Evolutionary conservation across 805 yeast genomes (phyloP), one percentile per base, ranked within the genome.

Genomic region (Yamadazyma ubonensis): DNA sequence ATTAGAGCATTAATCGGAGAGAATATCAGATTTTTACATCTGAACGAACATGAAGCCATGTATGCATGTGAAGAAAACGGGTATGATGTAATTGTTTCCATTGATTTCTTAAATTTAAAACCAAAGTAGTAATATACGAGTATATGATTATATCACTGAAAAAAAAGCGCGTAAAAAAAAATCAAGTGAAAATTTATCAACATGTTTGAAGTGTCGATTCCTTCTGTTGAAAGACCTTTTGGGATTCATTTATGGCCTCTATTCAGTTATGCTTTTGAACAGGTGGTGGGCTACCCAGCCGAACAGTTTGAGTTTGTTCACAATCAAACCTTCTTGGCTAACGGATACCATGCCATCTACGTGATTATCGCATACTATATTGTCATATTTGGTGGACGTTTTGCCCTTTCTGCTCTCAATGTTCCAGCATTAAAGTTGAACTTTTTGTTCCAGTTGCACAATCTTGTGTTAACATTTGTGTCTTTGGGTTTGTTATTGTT

Each of bases 51-150:
- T 58, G 98, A 91, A 64, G 91, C 95, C 18, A 64, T 91, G 56
- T 91, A 90, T 60, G 96, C 88, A 0, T 87, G 89, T 55, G 97
- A 89, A 57, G 96, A 86, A 45, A 77, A 78, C 43, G 98, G 98
- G 2, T 83, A 78, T 50, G 98, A 93, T 56, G 90, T 89, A 31
- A 93, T 93, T 48, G 95, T 95, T 2, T 82, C 93, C 26, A 71
- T 91, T 44, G 97, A 90, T 62, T 91, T 91, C 64, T 89, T 96
- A 90, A 68, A 67, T 45, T 59, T 70, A 50, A 68, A 69, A 47
- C 73, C 72, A n/a, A 66, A 53, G 30, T 12, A 27, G 14, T 27
- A 15, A 32, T 32, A 20, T 17, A 21, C 18, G 10, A 32, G 27
- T 17, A 20, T 21, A 21, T 29, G 33, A 29, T 9, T 27, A 27